Percentiles rank a stretch among this genome's conserved stretches.
phyloP scores from a whole-genome alignment of 768 basidiomycete genomes.

The Paxillus involutus region DNA sequence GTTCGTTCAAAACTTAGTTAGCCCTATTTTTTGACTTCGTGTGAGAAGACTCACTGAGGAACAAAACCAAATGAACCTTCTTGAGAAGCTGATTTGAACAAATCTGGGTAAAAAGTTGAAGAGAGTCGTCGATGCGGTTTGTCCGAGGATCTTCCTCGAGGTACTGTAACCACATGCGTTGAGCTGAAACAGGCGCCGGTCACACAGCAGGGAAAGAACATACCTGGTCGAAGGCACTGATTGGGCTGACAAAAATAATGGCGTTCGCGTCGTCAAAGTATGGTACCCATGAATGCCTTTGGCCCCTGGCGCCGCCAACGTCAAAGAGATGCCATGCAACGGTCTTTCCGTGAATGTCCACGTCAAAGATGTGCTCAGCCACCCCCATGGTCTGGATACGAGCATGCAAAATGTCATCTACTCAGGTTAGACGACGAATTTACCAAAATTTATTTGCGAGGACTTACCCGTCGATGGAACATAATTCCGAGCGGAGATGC shows the following conservation, averaged over 20 bases:
- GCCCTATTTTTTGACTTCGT: not conserved
- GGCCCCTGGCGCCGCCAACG: conserved; percentile 70
- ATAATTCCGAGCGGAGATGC: conserved; percentile 69
- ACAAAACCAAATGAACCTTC: conserved; percentile 59
- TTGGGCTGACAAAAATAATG: conserved; percentile 78
- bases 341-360: conserved; percentile 73
- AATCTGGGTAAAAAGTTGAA: conserved; percentile 86
- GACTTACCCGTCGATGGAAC: conserved; percentile 69
- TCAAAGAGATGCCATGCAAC: conserved; percentile 77
- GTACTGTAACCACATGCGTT: conserved; percentile 46
- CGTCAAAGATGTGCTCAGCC: conserved; percentile 80
- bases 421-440: conserved; percentile 26
- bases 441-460: conserved; percentile 14
- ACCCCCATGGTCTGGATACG: conserved; percentile 91
- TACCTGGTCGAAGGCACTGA: conserved; percentile 80
- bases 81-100: conserved; percentile 81
- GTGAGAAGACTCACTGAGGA: conserved; percentile 46
- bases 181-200: conserved; percentile 2
- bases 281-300: conserved; percentile 78
- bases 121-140: conserved; percentile 83
- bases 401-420: conserved; percentile 87
- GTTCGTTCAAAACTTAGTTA: not conserved
- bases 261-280: conserved; percentile 67
- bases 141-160: conserved; percentile 84
- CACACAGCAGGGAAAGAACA: not conserved